Evolutionary conservation across 2,329 filamentous ascomycete species (phyloP).

Genomic region (Botryotinia narcissicola): DNA sequence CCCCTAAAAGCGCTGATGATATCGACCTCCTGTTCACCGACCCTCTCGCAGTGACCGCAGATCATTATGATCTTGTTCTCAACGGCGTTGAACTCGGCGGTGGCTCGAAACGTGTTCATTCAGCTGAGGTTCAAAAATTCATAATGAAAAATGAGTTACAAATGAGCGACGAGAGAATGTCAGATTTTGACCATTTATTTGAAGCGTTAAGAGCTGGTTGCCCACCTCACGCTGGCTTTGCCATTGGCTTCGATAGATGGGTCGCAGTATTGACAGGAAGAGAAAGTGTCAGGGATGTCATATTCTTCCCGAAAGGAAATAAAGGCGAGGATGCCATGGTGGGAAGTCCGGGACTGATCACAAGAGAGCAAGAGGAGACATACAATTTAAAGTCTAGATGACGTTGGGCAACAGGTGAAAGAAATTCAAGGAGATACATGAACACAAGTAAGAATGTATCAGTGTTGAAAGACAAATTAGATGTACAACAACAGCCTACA

Average conservation of each 20-base stretch:
- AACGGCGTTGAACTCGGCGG: constrained; percentile 95
- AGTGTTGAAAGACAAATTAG: neutral
- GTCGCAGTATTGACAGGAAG: constrained; percentile 75
- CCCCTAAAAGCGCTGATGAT: constrained; percentile 70
- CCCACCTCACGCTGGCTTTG: constrained; percentile 91
- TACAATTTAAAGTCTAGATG: constrained; percentile 19
- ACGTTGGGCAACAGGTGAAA: neutral
- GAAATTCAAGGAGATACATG: neutral
- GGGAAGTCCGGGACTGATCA: constrained; percentile 69
- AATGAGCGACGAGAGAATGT: constrained; percentile 30
- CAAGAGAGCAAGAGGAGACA: constrained; percentile 43
- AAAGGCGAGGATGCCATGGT: constrained; percentile 85
- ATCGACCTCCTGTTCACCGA: constrained; percentile 70
- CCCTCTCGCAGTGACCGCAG: constrained; percentile 71
- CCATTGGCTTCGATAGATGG: constrained; percentile 86
- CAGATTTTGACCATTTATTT: constrained; percentile 82
- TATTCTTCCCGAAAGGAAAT: constrained; percentile 93
- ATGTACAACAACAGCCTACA: neutral
- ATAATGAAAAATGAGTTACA: constrained; percentile 80
- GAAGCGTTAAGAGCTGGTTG: constrained; percentile 81
- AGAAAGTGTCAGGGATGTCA: constrained; percentile 83
- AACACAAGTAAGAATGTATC: neutral
- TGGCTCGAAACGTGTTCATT: constrained; percentile 88
- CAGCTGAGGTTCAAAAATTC: constrained; percentile 76
- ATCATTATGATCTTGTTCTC: constrained; percentile 93